These are phyloP conservation scores for Neofusicoccum cordaticola DNA, from an alignment of 2,329 filamentous ascomycete genomes.

Conservation along the genomic window DNA sequence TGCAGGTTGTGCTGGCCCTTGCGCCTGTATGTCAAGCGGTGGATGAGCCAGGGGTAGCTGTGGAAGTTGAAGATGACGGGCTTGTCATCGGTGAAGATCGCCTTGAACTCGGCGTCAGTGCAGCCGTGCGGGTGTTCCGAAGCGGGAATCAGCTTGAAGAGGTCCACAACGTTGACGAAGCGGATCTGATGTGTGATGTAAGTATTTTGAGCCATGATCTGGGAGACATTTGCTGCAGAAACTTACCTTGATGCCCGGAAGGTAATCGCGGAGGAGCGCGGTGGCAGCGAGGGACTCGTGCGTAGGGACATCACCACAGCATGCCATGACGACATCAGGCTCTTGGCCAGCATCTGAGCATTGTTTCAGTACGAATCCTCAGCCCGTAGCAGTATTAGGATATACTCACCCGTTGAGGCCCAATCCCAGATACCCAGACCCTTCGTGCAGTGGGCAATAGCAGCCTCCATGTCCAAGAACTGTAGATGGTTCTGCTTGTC, in stretches of 20 bases:
- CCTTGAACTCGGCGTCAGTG: conserved; percentile 61
- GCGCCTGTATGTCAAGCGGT: conserved; percentile 73
- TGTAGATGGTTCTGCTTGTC: conserved; percentile 79
- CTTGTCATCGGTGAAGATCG: conserved; percentile 69
- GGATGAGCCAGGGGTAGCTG: conserved; percentile 76
- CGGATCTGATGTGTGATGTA: conserved; percentile 48
- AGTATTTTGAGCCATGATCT: too few species aligned
- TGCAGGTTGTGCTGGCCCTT: conserved; percentile 66
- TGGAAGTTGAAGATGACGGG: conserved; percentile 84
- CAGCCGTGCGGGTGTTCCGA: conserved; percentile 72
- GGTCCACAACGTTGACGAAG: conserved; percentile 76
- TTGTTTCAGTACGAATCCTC: conserved; percentile 28
- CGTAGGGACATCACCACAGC: conserved; percentile 71
- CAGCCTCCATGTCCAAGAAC: conserved; percentile 70
- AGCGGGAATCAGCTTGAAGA: conserved; percentile 74
- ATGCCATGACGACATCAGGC: conserved; percentile 74
- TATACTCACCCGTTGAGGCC: conserved; percentile 53
- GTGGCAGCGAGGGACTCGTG: conserved; percentile 73
- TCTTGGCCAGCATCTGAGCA: conserved; percentile 58
- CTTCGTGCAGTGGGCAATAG: conserved; percentile 73
- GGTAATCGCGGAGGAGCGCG: conserved; percentile 67
- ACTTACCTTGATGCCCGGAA: conserved; percentile 63
- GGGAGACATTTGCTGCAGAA: background rate
- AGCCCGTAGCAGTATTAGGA: too few species aligned
- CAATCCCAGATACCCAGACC: conserved; percentile 76